Base-by-base conservation (phyloP, 2,329 filamentous ascomycete genomes). In the Grosmannia serpens region DNA sequence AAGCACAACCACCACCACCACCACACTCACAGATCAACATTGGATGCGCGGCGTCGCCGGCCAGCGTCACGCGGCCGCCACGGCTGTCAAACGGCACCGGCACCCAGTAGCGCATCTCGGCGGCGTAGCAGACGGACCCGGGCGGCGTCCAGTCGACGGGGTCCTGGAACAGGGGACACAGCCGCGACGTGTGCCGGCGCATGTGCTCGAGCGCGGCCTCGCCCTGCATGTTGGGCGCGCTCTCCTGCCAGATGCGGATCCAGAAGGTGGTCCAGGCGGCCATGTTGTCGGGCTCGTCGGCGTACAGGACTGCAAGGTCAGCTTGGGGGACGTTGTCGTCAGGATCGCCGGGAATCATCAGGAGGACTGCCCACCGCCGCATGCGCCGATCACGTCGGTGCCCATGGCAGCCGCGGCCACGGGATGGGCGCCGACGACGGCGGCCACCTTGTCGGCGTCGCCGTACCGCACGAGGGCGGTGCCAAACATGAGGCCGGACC, bases 11-110 rank as follows among this genome's bases (percentile, higher is more conserved):
- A n/a, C n/a, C n/a, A n/a, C n/a, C n/a, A n/a, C n/a, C n/a, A n/a
- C 47, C 24, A 49, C 10, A 61, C 66, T 63, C 64, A 72, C 70
- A 74, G 31, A 70, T 68, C 17, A 74, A 64, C 75, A 78, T 77
- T 0, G 76, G 71, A 65, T 79, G 73, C 5, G 68, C 70, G 1
- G 73, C 71, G 55, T 74, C 73, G 15, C 73, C 72, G 0, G 69
- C 70, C 3, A 74, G 64, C n/a, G 72, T 73, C 15, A 71, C 65
- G 26, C 70, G 64, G 1, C 70, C 70, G 1, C 58, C 62, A 3
- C 59, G 63, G 26, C 69, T 71, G 27, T 70, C 64, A 65, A 69
- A 74, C 0, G 62, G 59, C 22, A 63, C 62, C 2, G 71, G 64
- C 15, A 67, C 58, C 72, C 71, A 74, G 58, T 71, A 70, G 47